These are phyloP conservation scores for Verticillium longisporum DNA, from an alignment of 2,329 filamentous ascomycete species.

Conservation along the genomic window DNA sequence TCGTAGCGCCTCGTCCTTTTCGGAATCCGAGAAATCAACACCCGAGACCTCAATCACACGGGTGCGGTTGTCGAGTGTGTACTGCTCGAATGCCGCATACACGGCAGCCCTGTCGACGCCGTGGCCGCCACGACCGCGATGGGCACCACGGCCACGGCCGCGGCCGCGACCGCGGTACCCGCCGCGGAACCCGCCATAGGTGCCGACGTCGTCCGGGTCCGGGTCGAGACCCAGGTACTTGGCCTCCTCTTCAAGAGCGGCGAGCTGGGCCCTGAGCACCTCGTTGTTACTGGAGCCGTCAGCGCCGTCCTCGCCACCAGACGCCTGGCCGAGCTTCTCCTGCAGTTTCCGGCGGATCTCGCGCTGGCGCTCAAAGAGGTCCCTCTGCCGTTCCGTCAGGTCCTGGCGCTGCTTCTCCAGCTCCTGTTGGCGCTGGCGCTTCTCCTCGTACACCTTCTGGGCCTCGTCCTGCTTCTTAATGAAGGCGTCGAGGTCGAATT, in stretches of 20 bases:
- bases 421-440: slow-evolving; percentile 54
- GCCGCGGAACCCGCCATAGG: slow-evolving; percentile 20
- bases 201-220: slow-evolving; percentile 27
- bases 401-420: slow-evolving; percentile 56
- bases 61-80: slow-evolving; percentile 70
- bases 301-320: slow-evolving; percentile 16
- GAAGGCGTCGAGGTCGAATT: slow-evolving; percentile 65
- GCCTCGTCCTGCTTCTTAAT: slow-evolving; percentile 62
- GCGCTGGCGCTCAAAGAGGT: slow-evolving; percentile 55
- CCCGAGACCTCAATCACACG: slow-evolving; percentile 59
- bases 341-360: slow-evolving; percentile 57
- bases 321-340: slow-evolving; percentile 40
- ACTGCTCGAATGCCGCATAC: slow-evolving; percentile 51
- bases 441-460: slow-evolving; percentile 62
- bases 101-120: slow-evolving; percentile 31
- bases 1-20: slow-evolving; percentile 62
- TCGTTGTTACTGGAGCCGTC: slow-evolving; percentile 44
- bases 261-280: slow-evolving; percentile 63
- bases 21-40: slow-evolving; percentile 53
- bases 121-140: slow-evolving; percentile 27
- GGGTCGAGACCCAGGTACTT: slow-evolving; percentile 62
- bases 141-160: slow-evolving; percentile 33
- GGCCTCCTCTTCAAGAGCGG: slow-evolving; percentile 67
- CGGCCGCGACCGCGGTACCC: slow-evolving; percentile 29
- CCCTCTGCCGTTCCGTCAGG: slow-evolving; percentile 57